Percentiles rank a stretch among this genome's conserved stretches.
Conservation (phyloP, 179 eudicot genomes). For the Monotropa hypopitys region DNA sequence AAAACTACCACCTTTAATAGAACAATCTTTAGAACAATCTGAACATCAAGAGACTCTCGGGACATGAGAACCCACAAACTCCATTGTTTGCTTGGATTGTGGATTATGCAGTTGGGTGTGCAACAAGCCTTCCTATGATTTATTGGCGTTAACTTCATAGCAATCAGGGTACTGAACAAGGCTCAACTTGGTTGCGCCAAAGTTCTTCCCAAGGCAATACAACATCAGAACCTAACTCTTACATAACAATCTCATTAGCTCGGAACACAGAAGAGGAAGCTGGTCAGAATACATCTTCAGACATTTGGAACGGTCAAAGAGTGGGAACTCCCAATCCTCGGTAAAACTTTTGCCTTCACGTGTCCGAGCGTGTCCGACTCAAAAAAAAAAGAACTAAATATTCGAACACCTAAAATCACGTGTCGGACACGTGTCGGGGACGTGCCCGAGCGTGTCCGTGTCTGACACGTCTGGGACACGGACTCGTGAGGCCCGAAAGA, state of each 20-base stretch:
- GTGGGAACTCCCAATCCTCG: conserved; percentile 29
- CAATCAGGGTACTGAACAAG: conserved; percentile 31
- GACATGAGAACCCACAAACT: conserved; percentile 62
- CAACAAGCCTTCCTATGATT: conserved; percentile 53
- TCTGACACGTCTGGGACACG: no score
- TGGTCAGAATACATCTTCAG: conserved; percentile 24
- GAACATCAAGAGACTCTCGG: no score
- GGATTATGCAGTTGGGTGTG: conserved; percentile 71
- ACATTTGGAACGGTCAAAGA: conserved; percentile 28
- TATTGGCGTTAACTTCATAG: conserved; percentile 67
- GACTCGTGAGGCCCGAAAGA: no score
- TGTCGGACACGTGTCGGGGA: no score
- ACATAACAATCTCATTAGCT: conserved; percentile 42
- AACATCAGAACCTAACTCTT: conserved; percentile 38
- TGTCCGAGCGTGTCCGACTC: no score
- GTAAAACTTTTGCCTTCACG: conserved; percentile 20
- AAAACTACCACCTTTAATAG: no score
- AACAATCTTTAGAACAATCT: no score
- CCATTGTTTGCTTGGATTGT: conserved; percentile 77
- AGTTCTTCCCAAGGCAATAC: conserved; percentile 27
- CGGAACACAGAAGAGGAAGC: conserved; percentile 47
- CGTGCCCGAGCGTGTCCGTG: no score
- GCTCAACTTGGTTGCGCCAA: conserved; percentile 25
- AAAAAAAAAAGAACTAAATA: no score
- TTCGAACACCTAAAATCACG: no score